Percentiles rank a stretch among this genome's conserved stretches.
These are phyloP conservation scores for Solanum bukasovii DNA, from an alignment of 257 asterid genomes.

Conservation along the genomic window DNA sequence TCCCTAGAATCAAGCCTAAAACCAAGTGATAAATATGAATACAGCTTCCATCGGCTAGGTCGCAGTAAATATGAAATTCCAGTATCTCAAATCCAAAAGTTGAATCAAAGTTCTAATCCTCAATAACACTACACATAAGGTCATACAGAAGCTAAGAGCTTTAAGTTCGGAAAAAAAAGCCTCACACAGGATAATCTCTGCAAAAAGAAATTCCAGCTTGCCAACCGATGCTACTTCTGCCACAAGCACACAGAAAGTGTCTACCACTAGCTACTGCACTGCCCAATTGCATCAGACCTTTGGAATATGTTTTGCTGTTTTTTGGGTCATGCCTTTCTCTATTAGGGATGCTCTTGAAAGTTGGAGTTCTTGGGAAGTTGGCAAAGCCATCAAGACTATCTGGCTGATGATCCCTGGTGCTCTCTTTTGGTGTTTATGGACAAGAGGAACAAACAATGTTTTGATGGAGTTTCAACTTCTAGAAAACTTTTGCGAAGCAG, in stretches of 20 bases:
- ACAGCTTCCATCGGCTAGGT: not conserved
- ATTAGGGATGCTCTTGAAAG: not conserved
- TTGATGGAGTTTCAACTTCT: not conserved
- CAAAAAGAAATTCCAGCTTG: not conserved
- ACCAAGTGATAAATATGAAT: not conserved
- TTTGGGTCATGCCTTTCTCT: not conserved
- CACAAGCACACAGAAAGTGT: not conserved
- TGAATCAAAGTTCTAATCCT: not conserved
- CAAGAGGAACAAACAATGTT: not conserved
- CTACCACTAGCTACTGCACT: not conserved
- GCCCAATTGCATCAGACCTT: not conserved
- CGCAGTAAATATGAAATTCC: not conserved
- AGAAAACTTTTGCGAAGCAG: not conserved
- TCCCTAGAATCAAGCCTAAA: not conserved
- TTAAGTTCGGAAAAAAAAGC: not conserved
- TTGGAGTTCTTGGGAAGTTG: not conserved
- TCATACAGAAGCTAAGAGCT: not conserved
- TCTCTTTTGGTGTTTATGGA: not conserved
- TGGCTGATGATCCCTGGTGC: not conserved
- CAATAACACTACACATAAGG: not conserved
- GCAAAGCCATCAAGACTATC: not conserved
- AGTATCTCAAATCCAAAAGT: not conserved
- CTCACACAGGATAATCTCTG: not conserved
- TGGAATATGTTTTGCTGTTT: not conserved
- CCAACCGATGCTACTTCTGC: not conserved